Percentiles rank a stretch among this genome's conserved stretches.
These are phyloP conservation scores for Cordyceps cateniannulata DNA, from an alignment of 2,329 filamentous ascomycete species.

Conservation along the genomic window DNA sequence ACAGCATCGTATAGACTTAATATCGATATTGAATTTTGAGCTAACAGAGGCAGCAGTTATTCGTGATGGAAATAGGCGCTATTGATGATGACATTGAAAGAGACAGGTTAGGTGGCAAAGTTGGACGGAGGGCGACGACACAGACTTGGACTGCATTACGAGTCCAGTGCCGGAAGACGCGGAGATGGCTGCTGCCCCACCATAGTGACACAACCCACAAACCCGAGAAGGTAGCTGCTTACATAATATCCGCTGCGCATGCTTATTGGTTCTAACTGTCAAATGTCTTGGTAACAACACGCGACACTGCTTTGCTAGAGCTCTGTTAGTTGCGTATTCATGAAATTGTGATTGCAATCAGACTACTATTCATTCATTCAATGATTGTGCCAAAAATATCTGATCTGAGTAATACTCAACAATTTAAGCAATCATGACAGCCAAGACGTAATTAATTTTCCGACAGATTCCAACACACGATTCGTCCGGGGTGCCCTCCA, in stretches of 20 bases:
- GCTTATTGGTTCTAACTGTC: not conserved
- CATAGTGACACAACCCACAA: constrained; percentile 2
- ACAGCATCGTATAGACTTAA: constrained; percentile 21
- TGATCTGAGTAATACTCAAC: not conserved
- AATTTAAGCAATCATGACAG: not conserved
- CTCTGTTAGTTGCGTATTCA: not conserved
- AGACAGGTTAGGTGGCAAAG: not conserved
- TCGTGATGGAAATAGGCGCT: not conserved
- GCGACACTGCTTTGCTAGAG: not conserved
- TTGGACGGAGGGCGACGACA: not conserved
- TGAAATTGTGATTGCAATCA: not conserved
- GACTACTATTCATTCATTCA: not conserved
- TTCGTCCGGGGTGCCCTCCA: not conserved
- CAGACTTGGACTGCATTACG: not conserved
- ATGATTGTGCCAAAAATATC: not conserved
- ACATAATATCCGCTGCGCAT: not conserved
- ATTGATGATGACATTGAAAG: not conserved
- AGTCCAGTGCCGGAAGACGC: constrained; percentile 9
- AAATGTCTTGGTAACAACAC: not conserved
- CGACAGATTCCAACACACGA: constrained; percentile 4
- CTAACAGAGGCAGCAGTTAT: not conserved
- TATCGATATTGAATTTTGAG: not conserved
- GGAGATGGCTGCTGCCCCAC: constrained; percentile 8
- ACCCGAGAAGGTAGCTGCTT: not conserved
- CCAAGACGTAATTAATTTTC: not conserved